Conservation (phyloP, 2,329 filamentous ascomycete genomes). For the Aspergillus amoenus region DNA sequence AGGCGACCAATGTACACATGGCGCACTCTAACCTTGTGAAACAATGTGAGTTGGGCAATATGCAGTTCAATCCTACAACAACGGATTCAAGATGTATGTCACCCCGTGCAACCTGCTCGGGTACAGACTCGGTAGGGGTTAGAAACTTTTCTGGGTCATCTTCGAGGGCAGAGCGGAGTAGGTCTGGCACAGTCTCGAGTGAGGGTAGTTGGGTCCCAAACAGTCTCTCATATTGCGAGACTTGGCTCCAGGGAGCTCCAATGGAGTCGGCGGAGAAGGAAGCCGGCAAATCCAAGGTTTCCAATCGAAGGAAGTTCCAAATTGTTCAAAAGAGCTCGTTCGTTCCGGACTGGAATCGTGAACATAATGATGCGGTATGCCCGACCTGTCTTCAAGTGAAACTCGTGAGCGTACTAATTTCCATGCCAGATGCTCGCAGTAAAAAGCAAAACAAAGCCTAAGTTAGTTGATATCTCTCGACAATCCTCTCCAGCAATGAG, state of each 20-base stretch:
- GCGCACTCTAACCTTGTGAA: constrained; percentile 33
- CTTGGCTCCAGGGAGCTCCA: constrained; percentile 39
- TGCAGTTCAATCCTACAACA: constrained; percentile 11
- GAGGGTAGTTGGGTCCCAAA: constrained; percentile 39
- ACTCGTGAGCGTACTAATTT: constrained; percentile 24
- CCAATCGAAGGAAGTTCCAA: constrained; percentile 36
- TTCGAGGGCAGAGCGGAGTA: constrained; percentile 28
- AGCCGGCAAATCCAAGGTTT: constrained; percentile 26
- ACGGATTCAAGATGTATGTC: constrained; percentile 13
- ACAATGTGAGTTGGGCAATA: constrained; percentile 24
- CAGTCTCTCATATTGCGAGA: constrained; percentile 38
- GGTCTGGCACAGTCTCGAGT: constrained; percentile 37
- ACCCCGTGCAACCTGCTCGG: constrained; percentile 15
- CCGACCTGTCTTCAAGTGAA: background rate
- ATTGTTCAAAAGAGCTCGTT: constrained; percentile 37
- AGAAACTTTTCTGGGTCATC: constrained; percentile 20
- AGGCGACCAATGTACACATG: constrained; percentile 32
- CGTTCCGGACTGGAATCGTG: constrained; percentile 22
- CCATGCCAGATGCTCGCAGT: constrained; percentile 31
- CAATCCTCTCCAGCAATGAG: constrained; percentile 34
- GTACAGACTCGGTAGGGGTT: constrained; percentile 12
- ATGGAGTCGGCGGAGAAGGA: constrained; percentile 27
- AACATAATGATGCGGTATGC: constrained; percentile 13
- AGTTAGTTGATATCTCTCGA: constrained; percentile 39
- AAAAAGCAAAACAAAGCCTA: constrained; percentile 38